These are phyloP conservation scores for Phialocephala sp. DNA, from an alignment of 2,329 filamentous ascomycete genomes.

Conservation along the genomic window DNA sequence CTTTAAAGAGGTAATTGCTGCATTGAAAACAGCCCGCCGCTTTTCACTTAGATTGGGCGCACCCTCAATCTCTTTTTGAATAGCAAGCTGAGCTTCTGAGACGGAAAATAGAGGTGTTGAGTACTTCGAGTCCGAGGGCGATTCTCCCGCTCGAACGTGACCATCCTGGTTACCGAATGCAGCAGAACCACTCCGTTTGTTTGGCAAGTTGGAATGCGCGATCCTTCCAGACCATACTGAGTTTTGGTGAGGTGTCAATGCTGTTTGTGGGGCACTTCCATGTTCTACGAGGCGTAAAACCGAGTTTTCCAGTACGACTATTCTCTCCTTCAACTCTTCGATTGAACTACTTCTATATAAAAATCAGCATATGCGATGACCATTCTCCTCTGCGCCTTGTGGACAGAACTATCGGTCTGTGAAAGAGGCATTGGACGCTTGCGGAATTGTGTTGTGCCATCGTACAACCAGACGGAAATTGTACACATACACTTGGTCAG, in stretches of 20 bases:
- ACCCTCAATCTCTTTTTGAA: neutral
- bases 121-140: too few species aligned
- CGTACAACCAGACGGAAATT: neutral
- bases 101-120: conserved; percentile 5
- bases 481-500: neutral
- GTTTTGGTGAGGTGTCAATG: neutral
- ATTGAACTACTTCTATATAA: neutral
- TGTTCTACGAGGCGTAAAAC: neutral
- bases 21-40: conserved; percentile 2
- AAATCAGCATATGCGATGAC: neutral
- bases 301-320: neutral
- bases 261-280: neutral
- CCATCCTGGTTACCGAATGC: neutral
- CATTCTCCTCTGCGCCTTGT: neutral
- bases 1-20: neutral
- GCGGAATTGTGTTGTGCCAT: too few species aligned
- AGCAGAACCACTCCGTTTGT: neutral
- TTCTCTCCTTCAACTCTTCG: neutral
- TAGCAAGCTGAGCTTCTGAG: neutral
- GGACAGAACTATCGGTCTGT: too few species aligned
- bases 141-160: neutral
- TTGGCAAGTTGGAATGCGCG: neutral
- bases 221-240: neutral
- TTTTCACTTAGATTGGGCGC: neutral
- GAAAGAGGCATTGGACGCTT: too few species aligned